Evolutionary conservation across 805 yeast genomes (phyloP).

Genomic region (Pichia deserticola): DNA sequence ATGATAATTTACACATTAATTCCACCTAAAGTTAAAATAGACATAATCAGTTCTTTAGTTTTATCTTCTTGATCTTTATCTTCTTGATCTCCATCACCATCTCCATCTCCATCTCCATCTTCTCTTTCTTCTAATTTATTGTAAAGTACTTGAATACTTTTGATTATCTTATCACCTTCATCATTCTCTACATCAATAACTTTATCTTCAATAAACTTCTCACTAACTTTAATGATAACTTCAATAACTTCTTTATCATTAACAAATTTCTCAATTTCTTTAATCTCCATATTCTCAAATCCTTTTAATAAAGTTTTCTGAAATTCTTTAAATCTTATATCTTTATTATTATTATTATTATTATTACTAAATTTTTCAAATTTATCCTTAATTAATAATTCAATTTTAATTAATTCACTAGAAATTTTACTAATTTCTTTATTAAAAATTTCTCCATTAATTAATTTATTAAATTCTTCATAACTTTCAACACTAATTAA

Average conservation of each 20-base stretch:
- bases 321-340: not conserved
- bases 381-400: constrained; percentile 1
- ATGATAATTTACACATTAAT: no score
- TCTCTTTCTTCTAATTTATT: no score
- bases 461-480: not conserved
- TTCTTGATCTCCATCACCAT: no score
- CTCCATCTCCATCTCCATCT: no score
- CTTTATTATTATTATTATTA: not conserved
- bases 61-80: no score
- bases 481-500: not conserved
- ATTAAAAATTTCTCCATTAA: not conserved
- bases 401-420: constrained; percentile 6
- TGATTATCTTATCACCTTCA: not conserved
- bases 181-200: not conserved
- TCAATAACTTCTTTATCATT: not conserved
- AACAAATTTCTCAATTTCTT: constrained; percentile 1
- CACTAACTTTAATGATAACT: not conserved
- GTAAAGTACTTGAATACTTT: no score
- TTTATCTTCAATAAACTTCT: not conserved
- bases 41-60: no score
- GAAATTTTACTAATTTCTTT: not conserved
- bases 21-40: no score
- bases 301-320: not conserved
- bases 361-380: not conserved
- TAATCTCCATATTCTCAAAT: not conserved